phyloP scores from a whole-genome alignment of 768 basidiomycete species.

The Suillus ampliporus region DNA sequence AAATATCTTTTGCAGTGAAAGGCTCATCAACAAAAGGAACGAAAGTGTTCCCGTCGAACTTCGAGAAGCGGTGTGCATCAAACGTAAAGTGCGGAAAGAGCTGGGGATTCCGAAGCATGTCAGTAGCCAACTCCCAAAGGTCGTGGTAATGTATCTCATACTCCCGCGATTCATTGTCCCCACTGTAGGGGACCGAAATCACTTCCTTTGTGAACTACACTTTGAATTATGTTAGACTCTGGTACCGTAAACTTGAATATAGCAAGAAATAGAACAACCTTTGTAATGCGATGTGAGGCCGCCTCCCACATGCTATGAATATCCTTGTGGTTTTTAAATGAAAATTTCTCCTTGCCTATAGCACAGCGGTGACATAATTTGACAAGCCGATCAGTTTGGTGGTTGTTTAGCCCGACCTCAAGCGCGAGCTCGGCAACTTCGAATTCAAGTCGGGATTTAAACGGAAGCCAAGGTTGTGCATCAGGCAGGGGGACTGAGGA shows the following conservation, averaged over 20 bases:
- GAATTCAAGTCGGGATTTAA: constrained; percentile 34
- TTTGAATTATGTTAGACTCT: constrained; percentile 6
- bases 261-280: constrained; percentile 5
- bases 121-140: constrained; percentile 34
- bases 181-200: constrained; percentile 24
- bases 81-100: constrained; percentile 33
- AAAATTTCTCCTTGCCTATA: constrained; percentile 16
- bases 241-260: constrained; percentile 10
- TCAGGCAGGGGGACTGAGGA: background rate
- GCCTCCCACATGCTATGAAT: constrained; percentile 27
- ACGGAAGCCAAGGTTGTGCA: constrained; percentile 37
- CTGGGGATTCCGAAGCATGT: constrained; percentile 32
- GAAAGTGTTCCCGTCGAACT: constrained; percentile 33
- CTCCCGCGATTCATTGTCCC: constrained; percentile 9
- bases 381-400: constrained; percentile 24
- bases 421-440: constrained; percentile 34
- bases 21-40: constrained; percentile 41
- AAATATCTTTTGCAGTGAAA: constrained; percentile 43
- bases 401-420: constrained; percentile 25
- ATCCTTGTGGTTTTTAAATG: constrained; percentile 24
- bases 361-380: constrained; percentile 18
- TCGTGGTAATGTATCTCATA: constrained; percentile 27
- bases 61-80: constrained; percentile 37
- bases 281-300: constrained; percentile 11
- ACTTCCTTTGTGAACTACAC: constrained; percentile 20